Conservation (phyloP, 345 rosid species). For the Populus simonii region DNA sequence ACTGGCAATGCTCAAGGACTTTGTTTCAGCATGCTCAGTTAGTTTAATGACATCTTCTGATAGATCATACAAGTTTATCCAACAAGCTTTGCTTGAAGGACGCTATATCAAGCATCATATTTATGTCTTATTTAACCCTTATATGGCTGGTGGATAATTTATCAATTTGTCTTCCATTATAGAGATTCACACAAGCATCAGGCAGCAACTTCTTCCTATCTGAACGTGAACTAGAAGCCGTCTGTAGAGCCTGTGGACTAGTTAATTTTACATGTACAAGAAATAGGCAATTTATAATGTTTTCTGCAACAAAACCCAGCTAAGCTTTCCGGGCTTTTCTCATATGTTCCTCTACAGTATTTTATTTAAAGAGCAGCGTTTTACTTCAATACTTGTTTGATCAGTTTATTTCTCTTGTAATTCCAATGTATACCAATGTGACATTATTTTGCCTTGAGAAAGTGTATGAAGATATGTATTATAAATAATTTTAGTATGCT, state of each 20-base stretch:
- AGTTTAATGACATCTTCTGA: not conserved
- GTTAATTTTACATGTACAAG: conserved; percentile 52
- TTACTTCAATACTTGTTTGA: not conserved
- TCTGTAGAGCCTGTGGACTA: conserved; percentile 75
- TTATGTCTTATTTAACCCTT: not conserved
- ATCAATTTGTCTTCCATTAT: conserved; percentile 5
- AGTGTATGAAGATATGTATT: not conserved
- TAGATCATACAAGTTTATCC: not conserved
- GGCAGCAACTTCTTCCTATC: conserved; percentile 50
- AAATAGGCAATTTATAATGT: conserved; percentile 64
- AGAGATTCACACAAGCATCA: conserved; percentile 49
- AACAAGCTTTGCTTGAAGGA: not conserved
- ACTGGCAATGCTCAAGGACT: not conserved
- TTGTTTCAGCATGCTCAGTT: not conserved
- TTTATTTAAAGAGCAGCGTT: not conserved
- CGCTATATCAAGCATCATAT: not conserved
- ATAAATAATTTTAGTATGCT: too few species aligned
- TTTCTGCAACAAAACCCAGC: conserved; percentile 68
- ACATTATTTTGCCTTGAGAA: not conserved
- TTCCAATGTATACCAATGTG: not conserved
- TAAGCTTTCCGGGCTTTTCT: conserved; percentile 14
- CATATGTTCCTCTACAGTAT: not conserved
- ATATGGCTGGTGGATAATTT: not conserved
- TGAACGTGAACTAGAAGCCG: conserved; percentile 75
- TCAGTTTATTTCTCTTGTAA: too few species aligned